phyloP scores from a whole-genome alignment of 2,329 filamentous ascomycete species.

The Trichophyton schoenleinii region DNA sequence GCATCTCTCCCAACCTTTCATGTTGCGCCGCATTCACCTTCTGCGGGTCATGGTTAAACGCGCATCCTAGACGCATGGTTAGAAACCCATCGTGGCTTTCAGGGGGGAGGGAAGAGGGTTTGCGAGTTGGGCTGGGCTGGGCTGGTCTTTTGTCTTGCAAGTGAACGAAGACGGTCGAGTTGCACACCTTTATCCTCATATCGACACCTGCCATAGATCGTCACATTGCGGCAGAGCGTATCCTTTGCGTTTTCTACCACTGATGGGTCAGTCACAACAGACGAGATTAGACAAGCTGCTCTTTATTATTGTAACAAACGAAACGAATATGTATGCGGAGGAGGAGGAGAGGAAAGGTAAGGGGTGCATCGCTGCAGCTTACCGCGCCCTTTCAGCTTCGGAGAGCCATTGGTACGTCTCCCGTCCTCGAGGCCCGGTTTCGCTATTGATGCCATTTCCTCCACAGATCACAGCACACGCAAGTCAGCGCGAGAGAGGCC shows the following conservation, averaged over 20 bases:
- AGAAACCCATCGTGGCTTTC: constrained; percentile 9
- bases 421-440: constrained; percentile 35
- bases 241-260: constrained; percentile 62
- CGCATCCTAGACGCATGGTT: constrained; percentile 44
- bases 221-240: constrained; percentile 80
- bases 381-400: constrained; percentile 39
- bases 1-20: constrained; percentile 26
- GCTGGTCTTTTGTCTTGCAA: too few relatives aligned
- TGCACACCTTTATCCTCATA: constrained; percentile 66
- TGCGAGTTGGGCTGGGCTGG: neutral
- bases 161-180: neutral
- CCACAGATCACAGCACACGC: constrained; percentile 17
- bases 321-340: constrained; percentile 3
- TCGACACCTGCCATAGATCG: constrained; percentile 85
- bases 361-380: constrained; percentile 16
- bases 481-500: constrained; percentile 27
- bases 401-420: constrained; percentile 35
- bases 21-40: constrained; percentile 33
- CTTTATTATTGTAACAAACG: neutral
- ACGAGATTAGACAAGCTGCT: neutral
- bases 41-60: constrained; percentile 73
- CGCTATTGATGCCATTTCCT: constrained; percentile 33
- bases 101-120: neutral
- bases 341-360: neutral
- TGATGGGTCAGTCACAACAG: neutral